These are phyloP conservation scores for Austroboletus niveus DNA, from an alignment of 1,284 basidiomycete species.

Conservation along the genomic window DNA sequence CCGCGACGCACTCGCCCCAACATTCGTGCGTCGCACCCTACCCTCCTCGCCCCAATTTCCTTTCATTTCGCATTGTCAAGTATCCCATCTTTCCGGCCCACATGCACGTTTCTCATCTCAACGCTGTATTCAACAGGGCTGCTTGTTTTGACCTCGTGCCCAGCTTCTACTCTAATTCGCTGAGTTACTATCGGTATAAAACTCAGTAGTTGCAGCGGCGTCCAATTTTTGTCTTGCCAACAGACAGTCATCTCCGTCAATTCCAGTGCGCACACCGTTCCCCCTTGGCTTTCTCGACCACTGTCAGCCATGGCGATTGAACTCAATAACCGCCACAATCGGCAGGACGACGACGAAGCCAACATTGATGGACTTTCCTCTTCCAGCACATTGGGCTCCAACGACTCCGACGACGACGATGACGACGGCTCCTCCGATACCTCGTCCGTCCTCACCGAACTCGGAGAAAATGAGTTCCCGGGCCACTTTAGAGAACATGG, in stretches of 20 bases:
- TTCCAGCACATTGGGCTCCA: slow-evolving; percentile 4
- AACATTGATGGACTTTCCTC: slow-evolving; percentile 11
- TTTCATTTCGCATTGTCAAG: slow-evolving; percentile 15
- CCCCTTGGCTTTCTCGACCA: slow-evolving; percentile 4
- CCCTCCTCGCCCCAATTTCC: slow-evolving; percentile 4
- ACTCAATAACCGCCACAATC: slow-evolving; percentile 22
- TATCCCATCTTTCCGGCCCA: slow-evolving; percentile 11
- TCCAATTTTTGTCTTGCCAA: slow-evolving; percentile 39
- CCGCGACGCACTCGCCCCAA: slow-evolving; percentile 20
- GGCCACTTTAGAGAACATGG: slow-evolving; percentile 53
- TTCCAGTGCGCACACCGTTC: slow-evolving; percentile 18
- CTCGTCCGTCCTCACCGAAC: slow-evolving; percentile 41
- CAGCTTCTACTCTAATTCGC: slow-evolving; percentile 39
- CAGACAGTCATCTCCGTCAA: slow-evolving; percentile 32
- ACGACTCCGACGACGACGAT: slow-evolving; percentile 22
- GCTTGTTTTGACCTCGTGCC: slow-evolving; percentile 35
- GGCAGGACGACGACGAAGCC: slow-evolving; percentile 22
- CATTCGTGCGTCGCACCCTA: slow-evolving; percentile 5
- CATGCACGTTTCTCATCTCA: slow-evolving; percentile 24
- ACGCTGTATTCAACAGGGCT: slow-evolving; percentile 30
- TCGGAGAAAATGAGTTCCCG: slow-evolving; percentile 52
- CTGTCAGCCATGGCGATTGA: slow-evolving; percentile 31
- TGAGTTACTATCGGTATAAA: slow-evolving; percentile 40
- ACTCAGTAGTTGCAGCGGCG: slow-evolving; percentile 38
- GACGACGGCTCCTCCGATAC: slow-evolving; percentile 40